Base-by-base conservation (phyloP, 2,329 filamentous ascomycete species). In the Neonectria coccinea region DNA sequence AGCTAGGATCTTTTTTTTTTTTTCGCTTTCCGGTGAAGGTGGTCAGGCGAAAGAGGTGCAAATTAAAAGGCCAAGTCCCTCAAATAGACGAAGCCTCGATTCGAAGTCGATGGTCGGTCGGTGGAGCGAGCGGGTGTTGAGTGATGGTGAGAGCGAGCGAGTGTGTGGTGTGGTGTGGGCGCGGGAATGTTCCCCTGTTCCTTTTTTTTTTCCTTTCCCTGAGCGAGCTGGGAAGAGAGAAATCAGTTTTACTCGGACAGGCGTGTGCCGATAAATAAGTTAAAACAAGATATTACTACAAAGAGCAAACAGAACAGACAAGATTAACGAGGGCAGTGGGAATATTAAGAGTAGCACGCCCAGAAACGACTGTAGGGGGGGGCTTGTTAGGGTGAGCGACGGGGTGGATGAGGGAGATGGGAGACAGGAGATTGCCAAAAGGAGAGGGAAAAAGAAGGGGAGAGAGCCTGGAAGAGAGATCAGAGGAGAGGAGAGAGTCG, bases 261-360 rank as follows among this genome's bases (percentile, higher is more conserved):
- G 41, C 22, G 27, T 18, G 10, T 42, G 7, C 42, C 22, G 47
- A 25, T 36, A 33, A 12, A 18, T 20, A 54, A 11, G 53, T 11
- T 41, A 25, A 36, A 54, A 42, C 56, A 44, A 50, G 18, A 55
- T 51, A 64, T 55, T 48, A 54, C 59, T 52, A 55, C 45, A 22
- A 68, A 54, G 45, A 55, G 56, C 58, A 57, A 63, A 41, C 50
- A 68, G 56, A 41, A 47, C 53, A 61, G 12, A 6, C 22, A 55
- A 64, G 48, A 59, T 51, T 47, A 62, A 68, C 67, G 52, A 62
- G 29, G 56, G 61, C 50, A 18, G 47, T 50, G 56, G 59, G 69
- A 68, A 68, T 62, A 72, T 70, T 67, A 69, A 62, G 57, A 60
- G 53, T 63, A 64, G 61, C 62, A 60, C 62, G 64, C 59, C 62